Base-by-base conservation (phyloP, 2,329 filamentous ascomycete species). In the Nigrograna mackinnonii region DNA sequence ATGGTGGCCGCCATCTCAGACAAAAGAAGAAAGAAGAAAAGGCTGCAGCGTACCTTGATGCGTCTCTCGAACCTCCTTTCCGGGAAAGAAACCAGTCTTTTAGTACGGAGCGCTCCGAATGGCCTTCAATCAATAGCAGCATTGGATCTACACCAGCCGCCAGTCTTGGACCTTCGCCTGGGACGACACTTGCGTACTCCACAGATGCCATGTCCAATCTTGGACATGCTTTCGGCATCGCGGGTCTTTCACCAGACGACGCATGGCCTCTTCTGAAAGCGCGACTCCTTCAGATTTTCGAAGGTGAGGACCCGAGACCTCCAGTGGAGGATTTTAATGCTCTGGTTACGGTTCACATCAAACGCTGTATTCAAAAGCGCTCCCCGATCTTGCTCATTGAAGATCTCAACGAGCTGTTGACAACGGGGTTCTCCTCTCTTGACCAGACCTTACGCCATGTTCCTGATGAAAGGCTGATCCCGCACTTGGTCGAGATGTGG, bases 401-500 rank as follows among this genome's bases (percentile, higher is more conserved):
- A 51, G 89, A 94, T 56, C 68, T 94, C 6, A 78, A 84, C 37
- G 87, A 92, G 53, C 76, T 94, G 4, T 73, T 94, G 2, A 72
- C 78, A n/a, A 87, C 88, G 0, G 94, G 94, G 1, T 99, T 97
- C 61, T 78, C 81, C 21, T 91, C 87, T 2, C 77, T 99, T 2
- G 92, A 96, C 54, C 87, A 91, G 52, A 91, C 89, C 0, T 74
- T 97, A 14, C 82, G 85, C 37, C 82, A 83, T 34, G 84, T 90
- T 1, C 79, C 89, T 0, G 92, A 97, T 60, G 91, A 96, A 47
- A 82, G 86, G 22, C 80, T 97, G n/a, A 90, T 97, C 17, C 89
- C 90, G 0, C 84, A 90, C 42, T 77, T 99, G 1, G 92, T 96
- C 2, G 90, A 96, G 63, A 84, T 96, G 62, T 99, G 94, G 94